Percentiles rank a stretch among this genome's conserved stretches.
Evolutionary conservation across 495 filamentous ascomycete genomes (phyloP).

Genomic region (Chaetomium tenue): DNA sequence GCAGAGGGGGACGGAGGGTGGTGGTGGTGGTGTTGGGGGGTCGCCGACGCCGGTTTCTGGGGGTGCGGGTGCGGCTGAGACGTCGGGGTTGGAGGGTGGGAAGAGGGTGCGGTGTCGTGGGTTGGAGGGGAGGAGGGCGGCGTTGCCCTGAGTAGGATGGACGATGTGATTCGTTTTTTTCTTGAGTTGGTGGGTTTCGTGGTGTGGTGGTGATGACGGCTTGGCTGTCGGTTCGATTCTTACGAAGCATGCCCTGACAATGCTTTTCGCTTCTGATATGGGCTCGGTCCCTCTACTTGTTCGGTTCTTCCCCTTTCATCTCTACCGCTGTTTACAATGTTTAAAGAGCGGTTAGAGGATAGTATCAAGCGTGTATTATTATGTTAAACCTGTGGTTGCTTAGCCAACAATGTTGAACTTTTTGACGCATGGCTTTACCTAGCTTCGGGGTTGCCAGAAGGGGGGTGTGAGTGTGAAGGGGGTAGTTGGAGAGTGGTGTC

Average conservation of each 20-base stretch:
- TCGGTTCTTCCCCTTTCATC: neutral
- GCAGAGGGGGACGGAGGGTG: neutral
- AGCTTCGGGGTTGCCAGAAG: neutral
- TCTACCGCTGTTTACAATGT: neutral
- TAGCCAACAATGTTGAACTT: neutral
- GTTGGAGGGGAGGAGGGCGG: neutral
- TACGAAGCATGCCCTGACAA: slow-evolving; percentile 2
- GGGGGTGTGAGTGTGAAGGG: too few species aligned
- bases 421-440: neutral
- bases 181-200: too few species aligned
- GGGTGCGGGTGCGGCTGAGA: neutral
- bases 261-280: slow-evolving; percentile 6
- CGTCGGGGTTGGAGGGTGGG: neutral
- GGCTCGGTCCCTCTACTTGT: neutral
- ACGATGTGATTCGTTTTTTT: neutral
- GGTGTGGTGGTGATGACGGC: slow-evolving; percentile 1
- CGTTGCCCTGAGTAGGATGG: neutral
- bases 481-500: too few species aligned
- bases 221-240: slow-evolving; percentile 13
- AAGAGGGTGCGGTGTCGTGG: neutral
- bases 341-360: neutral
- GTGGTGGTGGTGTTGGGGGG: neutral
- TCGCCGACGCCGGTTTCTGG: slow-evolving; percentile 1
- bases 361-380: neutral
- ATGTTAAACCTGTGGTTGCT: neutral